These are phyloP conservation scores for Linaria vulgaris DNA, from an alignment of 257 asterid species.

Conservation along the genomic window DNA sequence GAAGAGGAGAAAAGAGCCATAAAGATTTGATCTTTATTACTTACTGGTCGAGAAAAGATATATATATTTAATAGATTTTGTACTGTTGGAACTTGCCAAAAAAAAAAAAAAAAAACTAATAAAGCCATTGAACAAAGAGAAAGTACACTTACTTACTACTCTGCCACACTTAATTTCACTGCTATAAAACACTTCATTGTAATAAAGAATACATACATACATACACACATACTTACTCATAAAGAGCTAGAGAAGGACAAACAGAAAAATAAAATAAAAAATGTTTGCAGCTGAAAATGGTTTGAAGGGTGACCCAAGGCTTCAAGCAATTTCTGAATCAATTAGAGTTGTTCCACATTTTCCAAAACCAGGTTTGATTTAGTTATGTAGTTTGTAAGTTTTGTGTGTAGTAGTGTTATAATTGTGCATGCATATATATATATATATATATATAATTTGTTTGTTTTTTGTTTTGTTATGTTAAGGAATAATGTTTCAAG, in stretches of 20 bases:
- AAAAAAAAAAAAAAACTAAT: slow-evolving; percentile 16
- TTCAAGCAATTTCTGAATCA: slow-evolving; percentile 61
- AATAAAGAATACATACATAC: not conserved
- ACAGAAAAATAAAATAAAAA: slow-evolving; percentile 21
- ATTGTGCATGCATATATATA: slow-evolving; percentile 27
- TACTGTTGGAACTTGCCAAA: slow-evolving; percentile 37
- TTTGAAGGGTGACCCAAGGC: slow-evolving; percentile 71
- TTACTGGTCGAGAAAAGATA: not conserved
- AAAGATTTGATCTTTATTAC: slow-evolving; percentile 35
- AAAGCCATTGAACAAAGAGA: slow-evolving; percentile 35
- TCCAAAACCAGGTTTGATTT: slow-evolving; percentile 69
- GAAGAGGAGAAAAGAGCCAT: not conserved
- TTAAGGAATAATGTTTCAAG: slow-evolving; percentile 87
- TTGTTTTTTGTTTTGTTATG: slow-evolving; percentile 10
- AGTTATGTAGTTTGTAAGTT: not conserved
- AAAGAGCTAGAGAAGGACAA: not conserved
- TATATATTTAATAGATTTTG: not conserved
- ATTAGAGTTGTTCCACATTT: slow-evolving; percentile 83
- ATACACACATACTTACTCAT: not conserved
- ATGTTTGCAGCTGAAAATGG: slow-evolving; percentile 92
- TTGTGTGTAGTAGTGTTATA: not conserved
- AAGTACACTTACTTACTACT: slow-evolving; percentile 21
- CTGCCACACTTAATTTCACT: not conserved
- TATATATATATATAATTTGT: no score
- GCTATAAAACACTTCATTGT: slow-evolving; percentile 23